Base-by-base conservation (phyloP, 1,139 yeast genomes). In the Blastobotrys malaysiensis region DNA sequence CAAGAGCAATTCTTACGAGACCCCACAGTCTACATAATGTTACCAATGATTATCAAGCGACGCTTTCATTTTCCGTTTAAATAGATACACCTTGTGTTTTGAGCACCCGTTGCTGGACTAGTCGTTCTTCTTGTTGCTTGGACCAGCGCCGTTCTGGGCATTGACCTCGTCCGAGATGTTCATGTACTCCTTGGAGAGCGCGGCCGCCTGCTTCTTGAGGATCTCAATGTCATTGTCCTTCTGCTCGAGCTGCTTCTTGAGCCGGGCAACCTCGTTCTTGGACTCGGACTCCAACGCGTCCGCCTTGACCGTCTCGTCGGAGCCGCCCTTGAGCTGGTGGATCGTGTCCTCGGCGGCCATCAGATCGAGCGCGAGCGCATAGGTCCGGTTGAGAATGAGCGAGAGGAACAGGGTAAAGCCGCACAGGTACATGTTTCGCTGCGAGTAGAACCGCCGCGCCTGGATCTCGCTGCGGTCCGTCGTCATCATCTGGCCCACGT, bases 361-460 rank as follows among this genome's bases (percentile, higher is more conserved):
- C 71, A 89, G 77, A 65, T 88, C 95, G 53, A 83, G 83, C 36
- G 89, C 96, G 67, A 91, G 77, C 3, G 82, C 76, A 69, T 87
- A 89, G n/a, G 97, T 90, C 73, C 97, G 81, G 65, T 86, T 84
- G 63, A 91, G 82, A 56, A 90, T 86, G 66, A 90, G 77, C 1
- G 97, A 88, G 67, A 93, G 77, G 70, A 95, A 95, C 70, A 95
- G 78, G 2, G 98, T 90, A 73, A 91, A 90, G 1, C 99, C 99
- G 65, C 97, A 89, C 57, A 95, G 79, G 67, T 95, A 95, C 87
- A 91, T 84, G 76, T 95, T 95, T 74, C 99, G 83, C 75, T 95
- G 99, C 19, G 97, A 89, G 67, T 91, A 90, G 72, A 95, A 95
- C 67, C 91, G 80, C 71, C 97, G 82, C 20, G 97, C 91, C 70